Evolutionary conservation across 345 rosid genomes (phyloP), one percentile per base, ranked within the genome.

Genomic region (Dipteronia sinensis): DNA sequence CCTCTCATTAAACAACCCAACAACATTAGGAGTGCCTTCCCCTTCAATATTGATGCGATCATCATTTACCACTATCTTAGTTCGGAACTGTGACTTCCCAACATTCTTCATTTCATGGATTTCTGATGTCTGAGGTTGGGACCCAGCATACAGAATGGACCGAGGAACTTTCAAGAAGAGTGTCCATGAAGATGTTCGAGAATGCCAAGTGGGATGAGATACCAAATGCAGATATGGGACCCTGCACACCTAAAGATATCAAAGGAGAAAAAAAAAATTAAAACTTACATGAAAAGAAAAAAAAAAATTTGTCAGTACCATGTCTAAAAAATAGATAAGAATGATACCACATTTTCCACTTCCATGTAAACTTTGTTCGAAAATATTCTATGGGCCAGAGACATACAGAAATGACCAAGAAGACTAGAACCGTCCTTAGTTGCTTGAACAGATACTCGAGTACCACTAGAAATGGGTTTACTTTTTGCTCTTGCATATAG

Each of bases 171-270:
- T 87, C 94, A 91, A 83, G 67, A 81, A 88, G 85, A 96, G 85
- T 46, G 97, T 91, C 98, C 99, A 92, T 67, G 99, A 91, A 65
- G 99, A 96, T 78, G 88, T 86, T 79, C 97, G 88, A 68, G 97
- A 94, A 87, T 91, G 87, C 99, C 99, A 94, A 67, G 98, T 87
- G 31, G 98, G 97, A 85, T 96, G 96, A 67, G 97, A 92, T 84
- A 88, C 84, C 85, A 92, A 85, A 79, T 89, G 97, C 77, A 94
- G 94, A 87, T 91, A 96, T 17, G 98, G 88, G 20, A 91, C 93
- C 85, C 91, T 84, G 78, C 90, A 85, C 78, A 91, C 97, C 98
- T 95, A 74, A 59, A 47, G 3, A 79, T 27, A 55, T 7, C 69
- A 55, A 78, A 78, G 42, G 27, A 62, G 58, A 44, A 31, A 11